phyloP scores from a whole-genome alignment of 306 rosid genomes.

The Acacia acuminata region DNA sequence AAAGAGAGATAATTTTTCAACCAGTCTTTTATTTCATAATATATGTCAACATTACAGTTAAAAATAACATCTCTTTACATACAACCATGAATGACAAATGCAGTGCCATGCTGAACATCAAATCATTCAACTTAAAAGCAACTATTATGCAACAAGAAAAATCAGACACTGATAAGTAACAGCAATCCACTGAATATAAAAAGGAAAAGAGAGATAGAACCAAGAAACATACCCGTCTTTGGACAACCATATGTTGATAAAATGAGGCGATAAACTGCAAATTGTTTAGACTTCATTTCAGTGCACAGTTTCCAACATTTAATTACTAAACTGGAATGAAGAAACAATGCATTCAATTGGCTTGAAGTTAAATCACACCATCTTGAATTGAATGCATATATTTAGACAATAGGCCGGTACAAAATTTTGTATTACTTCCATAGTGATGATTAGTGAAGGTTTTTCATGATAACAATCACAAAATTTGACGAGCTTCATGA shows the following conservation, averaged over 20 bases:
- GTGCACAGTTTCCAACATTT: conserved; percentile 23
- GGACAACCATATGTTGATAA: conserved; percentile 97
- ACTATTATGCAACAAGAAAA: conserved; percentile 8
- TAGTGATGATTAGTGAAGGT: not conserved
- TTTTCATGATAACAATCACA: conserved; percentile 19
- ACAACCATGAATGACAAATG: not conserved
- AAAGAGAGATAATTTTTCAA: not conserved
- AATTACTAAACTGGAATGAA: conserved; percentile 14
- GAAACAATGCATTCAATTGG: not conserved
- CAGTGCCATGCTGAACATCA: not conserved
- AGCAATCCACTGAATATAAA: conserved; percentile 3
- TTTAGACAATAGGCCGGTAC: not conserved
- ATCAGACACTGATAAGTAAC: conserved; percentile 7
- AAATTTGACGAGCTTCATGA: not conserved
- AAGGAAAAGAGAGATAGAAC: conserved; percentile 22
- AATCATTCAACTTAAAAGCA: not conserved
- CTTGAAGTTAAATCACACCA: conserved; percentile 23
- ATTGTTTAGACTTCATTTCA: conserved; percentile 31
- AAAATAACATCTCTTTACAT: not conserved
- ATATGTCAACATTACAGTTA: not conserved
- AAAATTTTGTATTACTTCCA: conserved; percentile 20
- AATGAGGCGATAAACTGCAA: conserved; percentile 94
- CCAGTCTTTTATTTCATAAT: not conserved
- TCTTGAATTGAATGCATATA: conserved; percentile 5
- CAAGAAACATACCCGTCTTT: conserved; percentile 75